Percentiles rank a stretch among this genome's conserved stretches.
Conservation (phyloP, 768 basidiomycete genomes). For the Pleurotus djamor region DNA sequence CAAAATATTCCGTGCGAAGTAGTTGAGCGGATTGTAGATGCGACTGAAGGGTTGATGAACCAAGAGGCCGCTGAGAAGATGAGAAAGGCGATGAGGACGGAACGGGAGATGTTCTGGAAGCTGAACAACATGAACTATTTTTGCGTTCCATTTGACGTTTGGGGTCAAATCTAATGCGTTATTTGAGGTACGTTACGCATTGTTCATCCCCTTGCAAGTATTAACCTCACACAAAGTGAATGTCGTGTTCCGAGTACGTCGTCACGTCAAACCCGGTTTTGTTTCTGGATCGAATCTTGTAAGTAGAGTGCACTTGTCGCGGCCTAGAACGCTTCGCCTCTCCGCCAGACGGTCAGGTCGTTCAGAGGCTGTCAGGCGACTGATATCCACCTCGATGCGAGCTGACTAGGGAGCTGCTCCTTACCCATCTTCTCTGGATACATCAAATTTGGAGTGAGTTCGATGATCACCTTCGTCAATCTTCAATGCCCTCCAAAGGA, state of each 20-base stretch:
- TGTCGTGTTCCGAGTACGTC: too few relatives aligned
- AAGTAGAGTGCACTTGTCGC: not conserved
- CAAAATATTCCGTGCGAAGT: slow-evolving; percentile 41
- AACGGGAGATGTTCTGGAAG: slow-evolving; percentile 31
- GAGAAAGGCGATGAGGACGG: slow-evolving; percentile 26
- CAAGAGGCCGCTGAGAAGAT: slow-evolving; percentile 31
- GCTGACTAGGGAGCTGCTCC: not conserved
- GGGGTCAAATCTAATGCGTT: slow-evolving; percentile 15
- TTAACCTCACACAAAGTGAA: too few relatives aligned
- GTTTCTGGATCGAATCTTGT: not conserved
- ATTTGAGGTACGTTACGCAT: not conserved
- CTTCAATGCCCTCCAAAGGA: not conserved
- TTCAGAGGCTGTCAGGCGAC: not conserved
- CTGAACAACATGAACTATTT: slow-evolving; percentile 44
- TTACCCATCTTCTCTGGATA: not conserved
- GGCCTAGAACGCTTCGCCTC: not conserved
- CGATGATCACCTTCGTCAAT: not conserved
- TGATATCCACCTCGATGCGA: not conserved
- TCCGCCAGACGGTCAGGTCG: not conserved
- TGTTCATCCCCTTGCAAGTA: not conserved
- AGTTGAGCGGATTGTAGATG: slow-evolving; percentile 34
- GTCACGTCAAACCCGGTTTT: too few relatives aligned
- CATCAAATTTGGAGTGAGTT: not conserved
- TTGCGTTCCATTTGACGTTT: slow-evolving; percentile 49
- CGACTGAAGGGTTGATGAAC: slow-evolving; percentile 36